phyloP scores from a whole-genome alignment of 2,329 filamentous ascomycete species.

The Pezicula carpinea region DNA sequence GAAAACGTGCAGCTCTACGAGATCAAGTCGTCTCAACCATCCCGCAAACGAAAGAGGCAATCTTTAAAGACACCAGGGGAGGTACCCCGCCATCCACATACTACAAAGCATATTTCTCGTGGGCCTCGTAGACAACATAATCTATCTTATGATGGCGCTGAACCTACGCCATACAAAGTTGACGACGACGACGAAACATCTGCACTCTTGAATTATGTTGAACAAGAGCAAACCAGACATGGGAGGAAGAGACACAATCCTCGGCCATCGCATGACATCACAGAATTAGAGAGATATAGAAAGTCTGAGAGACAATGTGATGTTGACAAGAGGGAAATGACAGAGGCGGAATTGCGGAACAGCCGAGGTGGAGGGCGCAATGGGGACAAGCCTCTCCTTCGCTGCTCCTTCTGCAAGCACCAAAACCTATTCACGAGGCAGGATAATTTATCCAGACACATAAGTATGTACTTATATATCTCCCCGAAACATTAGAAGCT shows the following conservation, averaged over 20 bases:
- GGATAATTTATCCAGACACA: not conserved
- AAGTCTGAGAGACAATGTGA: not conserved
- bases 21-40: not conserved
- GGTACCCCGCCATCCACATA: not conserved
- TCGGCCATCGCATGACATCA: not conserved
- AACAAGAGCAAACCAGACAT: not conserved
- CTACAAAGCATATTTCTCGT: not conserved
- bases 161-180: no score
- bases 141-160: no score
- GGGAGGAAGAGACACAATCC: not conserved
- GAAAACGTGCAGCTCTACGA: no score
- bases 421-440: not conserved
- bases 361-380: not conserved
- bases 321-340: not conserved
- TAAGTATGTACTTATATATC: not conserved
- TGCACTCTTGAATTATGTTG: not conserved
- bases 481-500: not conserved
- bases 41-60: not conserved
- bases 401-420: not conserved
- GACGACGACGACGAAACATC: not conserved
- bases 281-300: not conserved
- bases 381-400: not conserved
- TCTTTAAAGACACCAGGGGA: not conserved
- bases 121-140: no score
- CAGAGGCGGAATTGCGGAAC: not conserved